Evolutionary conservation across 768 basidiomycete genomes (phyloP).

Genomic region (Gloeostereum incarnatum): DNA sequence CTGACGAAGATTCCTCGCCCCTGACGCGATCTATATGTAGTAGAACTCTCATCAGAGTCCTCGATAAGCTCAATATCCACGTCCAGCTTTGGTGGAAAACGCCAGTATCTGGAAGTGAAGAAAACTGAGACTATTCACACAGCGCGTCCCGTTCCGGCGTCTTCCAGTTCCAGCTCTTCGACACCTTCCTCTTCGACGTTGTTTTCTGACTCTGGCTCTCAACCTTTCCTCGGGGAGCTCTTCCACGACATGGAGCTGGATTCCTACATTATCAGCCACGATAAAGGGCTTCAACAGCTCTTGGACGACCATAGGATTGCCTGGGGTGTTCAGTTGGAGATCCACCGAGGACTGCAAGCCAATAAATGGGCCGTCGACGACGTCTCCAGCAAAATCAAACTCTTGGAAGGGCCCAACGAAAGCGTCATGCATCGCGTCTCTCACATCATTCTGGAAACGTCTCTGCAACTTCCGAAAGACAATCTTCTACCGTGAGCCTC

Average conservation of each 20-base stretch:
- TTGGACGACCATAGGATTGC: constrained; percentile 26
- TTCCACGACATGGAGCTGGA: neutral
- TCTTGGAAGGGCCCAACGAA: constrained; percentile 21
- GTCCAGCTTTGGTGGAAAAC: no score
- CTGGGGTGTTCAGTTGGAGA: constrained; percentile 39
- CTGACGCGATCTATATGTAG: no score
- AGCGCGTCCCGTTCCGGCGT: no score
- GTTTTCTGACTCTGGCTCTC: no score
- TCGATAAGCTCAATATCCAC: no score
- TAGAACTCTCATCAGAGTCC: no score
- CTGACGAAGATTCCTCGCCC: no score
- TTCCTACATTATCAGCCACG: constrained; percentile 23
- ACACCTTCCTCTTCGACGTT: no score
- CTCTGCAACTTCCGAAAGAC: constrained; percentile 9
- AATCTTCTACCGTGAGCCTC: constrained; percentile 24
- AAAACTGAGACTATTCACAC: no score
- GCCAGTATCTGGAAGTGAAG: no score
- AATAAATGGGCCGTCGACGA: constrained; percentile 31
- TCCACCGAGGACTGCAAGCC: constrained; percentile 30
- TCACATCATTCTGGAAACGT: constrained; percentile 19
- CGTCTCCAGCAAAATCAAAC: constrained; percentile 17
- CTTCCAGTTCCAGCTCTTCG: no score
- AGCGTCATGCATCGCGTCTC: constrained; percentile 22
- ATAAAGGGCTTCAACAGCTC: constrained; percentile 19
- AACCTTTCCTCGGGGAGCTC: no score